These are phyloP conservation scores for Tausonia pullulans DNA, from an alignment of 1,284 basidiomycete species.

Conservation along the genomic window DNA sequence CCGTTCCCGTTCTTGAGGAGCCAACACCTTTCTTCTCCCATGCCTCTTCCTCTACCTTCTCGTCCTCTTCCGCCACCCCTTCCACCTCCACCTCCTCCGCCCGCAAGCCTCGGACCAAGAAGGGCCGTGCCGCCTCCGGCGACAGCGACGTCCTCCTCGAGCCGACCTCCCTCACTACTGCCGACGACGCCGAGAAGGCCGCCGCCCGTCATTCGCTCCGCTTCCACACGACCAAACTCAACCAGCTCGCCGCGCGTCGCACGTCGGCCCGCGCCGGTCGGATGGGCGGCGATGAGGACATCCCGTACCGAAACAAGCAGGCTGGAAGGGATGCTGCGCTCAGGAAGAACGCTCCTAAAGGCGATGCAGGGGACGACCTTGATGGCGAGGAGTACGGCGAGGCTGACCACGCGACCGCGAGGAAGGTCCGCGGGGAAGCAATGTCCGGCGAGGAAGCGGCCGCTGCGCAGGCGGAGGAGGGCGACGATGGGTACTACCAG, in stretches of 20 bases:
- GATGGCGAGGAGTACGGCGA: conserved; percentile 38
- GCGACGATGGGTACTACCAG: conserved; percentile 68
- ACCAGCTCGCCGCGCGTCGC: conserved; percentile 58
- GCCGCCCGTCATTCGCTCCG: conserved; percentile 66
- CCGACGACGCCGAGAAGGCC: conserved; percentile 70
- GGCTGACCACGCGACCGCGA: conserved; percentile 40
- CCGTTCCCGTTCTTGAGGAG: conserved; percentile 22
- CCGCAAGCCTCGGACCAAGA: conserved; percentile 19
- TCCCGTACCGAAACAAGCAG: conserved; percentile 36
- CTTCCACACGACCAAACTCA: conserved; percentile 86
- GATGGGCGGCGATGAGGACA: conserved; percentile 66
- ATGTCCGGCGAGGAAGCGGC: conserved; percentile 40
- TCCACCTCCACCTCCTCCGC: background rate
- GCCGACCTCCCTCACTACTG: conserved; percentile 50
- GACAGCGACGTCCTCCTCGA: conserved; percentile 60
- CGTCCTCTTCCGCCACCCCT: background rate
- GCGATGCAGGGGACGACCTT: conserved; percentile 28
- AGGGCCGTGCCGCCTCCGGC: conserved; percentile 24
- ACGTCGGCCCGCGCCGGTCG: conserved; percentile 48
- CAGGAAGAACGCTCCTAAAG: conserved; percentile 29
- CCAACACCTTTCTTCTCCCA: conserved; percentile 53
- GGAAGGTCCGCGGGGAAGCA: conserved; percentile 27
- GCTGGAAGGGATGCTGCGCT: conserved; percentile 38
- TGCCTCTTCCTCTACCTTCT: conserved; percentile 20
- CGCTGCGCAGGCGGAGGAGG: conserved; percentile 27